A percentile compares a stretch with the other conserved stretches of the same genome.
phyloP scores from a whole-genome alignment of 257 asterid species.

The Gentiana dahurica region DNA sequence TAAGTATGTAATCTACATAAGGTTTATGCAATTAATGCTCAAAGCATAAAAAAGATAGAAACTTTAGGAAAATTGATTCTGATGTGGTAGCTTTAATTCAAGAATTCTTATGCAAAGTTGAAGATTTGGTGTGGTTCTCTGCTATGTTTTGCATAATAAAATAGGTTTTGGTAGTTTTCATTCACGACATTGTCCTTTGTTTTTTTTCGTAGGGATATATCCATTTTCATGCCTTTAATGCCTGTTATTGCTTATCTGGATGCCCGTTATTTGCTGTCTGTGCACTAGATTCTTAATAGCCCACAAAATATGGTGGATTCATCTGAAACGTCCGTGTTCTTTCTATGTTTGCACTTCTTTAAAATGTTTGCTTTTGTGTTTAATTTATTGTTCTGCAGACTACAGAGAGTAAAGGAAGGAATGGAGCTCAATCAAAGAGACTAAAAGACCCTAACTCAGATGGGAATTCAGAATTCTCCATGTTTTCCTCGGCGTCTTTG shows the following conservation, averaged over 20 bases:
- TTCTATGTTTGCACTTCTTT: not conserved
- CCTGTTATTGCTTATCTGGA: not conserved
- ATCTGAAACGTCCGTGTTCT: too few species aligned
- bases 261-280: not conserved
- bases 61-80: not conserved
- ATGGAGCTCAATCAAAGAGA: slow-evolving; percentile 44
- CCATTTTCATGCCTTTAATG: not conserved
- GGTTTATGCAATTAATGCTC: too few species aligned
- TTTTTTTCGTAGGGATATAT: not conserved
- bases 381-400: slow-evolving; percentile 29
- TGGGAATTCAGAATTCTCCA: slow-evolving; percentile 35
- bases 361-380: slow-evolving; percentile 12
- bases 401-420: slow-evolving; percentile 34
- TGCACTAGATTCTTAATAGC: not conserved
- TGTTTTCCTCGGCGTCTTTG: slow-evolving; percentile 35
- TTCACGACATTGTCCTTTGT: too few species aligned
- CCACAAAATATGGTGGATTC: not conserved
- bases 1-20: too few species aligned
- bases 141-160: too few species aligned
- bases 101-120: too few species aligned
- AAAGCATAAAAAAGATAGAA: too few species aligned
- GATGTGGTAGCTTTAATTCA: too few species aligned
- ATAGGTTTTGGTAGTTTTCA: too few species aligned
- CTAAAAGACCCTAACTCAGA: slow-evolving; percentile 37
- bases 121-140: too few species aligned